Conservation (phyloP, 2,329 filamentous ascomycete genomes). For the Epichloe sibirici region DNA sequence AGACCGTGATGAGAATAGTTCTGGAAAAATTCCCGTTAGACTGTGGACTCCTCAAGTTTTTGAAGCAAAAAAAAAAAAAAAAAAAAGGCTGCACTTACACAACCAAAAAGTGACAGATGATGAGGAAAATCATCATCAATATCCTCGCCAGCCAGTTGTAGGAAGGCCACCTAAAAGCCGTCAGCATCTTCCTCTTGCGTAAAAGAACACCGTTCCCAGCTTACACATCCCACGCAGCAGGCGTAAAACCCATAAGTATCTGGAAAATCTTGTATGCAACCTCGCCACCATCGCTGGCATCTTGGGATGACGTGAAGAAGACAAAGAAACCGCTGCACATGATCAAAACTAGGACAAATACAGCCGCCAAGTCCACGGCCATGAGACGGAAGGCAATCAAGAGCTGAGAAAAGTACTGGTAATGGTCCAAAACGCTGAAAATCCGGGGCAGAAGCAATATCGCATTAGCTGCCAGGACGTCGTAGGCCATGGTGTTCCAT, state of each 20-base stretch:
- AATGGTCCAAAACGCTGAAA: slow-evolving; percentile 88
- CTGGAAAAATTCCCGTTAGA: slow-evolving; percentile 18
- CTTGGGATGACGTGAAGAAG: slow-evolving; percentile 75
- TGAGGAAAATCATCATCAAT: slow-evolving; percentile 70
- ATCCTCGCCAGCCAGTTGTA: slow-evolving; percentile 70
- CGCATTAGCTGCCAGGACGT: slow-evolving; percentile 84
- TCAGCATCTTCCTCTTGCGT: not conserved
- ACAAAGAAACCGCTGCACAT: slow-evolving; percentile 92
- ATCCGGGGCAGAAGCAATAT: slow-evolving; percentile 81
- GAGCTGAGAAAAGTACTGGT: slow-evolving; percentile 89
- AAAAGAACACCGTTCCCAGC: slow-evolving; percentile 12
- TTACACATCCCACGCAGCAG: slow-evolving; percentile 83
- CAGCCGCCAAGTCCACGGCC: slow-evolving; percentile 77
- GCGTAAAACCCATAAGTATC: slow-evolving; percentile 90
- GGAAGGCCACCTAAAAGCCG: slow-evolving; percentile 41
- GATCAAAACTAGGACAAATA: slow-evolving; percentile 74
- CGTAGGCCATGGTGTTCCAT: slow-evolving; percentile 78
- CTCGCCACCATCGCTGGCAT: slow-evolving; percentile 54
- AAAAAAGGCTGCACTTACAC: slow-evolving; percentile 37
- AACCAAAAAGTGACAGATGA: slow-evolving; percentile 90
- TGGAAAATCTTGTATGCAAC: slow-evolving; percentile 91
- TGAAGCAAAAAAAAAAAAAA: no score
- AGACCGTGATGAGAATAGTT: slow-evolving; percentile 87
- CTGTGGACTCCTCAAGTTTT: not conserved
- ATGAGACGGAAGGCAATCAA: slow-evolving; percentile 90